A percentile compares a stretch with the other conserved stretches of the same genome.
Evolutionary conservation across 345 rosid species (phyloP).

Genomic region (Gossypium herbaceum): DNA sequence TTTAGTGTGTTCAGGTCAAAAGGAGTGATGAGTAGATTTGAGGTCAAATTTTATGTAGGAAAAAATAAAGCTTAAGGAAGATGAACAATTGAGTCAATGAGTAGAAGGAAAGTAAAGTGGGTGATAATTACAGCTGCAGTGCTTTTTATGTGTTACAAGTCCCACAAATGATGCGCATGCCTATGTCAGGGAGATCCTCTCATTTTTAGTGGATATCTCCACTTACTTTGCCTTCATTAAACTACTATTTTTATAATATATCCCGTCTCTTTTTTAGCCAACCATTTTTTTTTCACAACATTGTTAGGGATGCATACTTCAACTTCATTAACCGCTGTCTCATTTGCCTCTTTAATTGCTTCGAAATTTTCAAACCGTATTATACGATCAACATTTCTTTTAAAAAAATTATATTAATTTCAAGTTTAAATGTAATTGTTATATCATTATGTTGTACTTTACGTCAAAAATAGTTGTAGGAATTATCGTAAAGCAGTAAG

Average conservation of each 20-base stretch:
- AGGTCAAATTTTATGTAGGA: not conserved
- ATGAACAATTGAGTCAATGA: not conserved
- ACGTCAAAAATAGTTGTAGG: too few relatives aligned
- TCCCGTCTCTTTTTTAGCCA: not conserved
- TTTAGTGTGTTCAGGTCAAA: slow-evolving; percentile 13
- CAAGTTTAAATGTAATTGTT: too few relatives aligned
- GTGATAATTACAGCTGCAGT: not conserved
- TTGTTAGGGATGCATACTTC: not conserved
- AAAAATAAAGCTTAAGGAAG: slow-evolving; percentile 15
- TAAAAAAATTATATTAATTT: too few relatives aligned
- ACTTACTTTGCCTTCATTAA: not conserved
- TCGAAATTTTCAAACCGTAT: too few relatives aligned
- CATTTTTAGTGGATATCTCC: not conserved
- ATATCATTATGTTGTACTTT: too few relatives aligned
- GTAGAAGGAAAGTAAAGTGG: slow-evolving; percentile 19
- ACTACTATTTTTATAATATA: not conserved
- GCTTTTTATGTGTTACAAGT: slow-evolving; percentile 6
- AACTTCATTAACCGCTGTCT: too few relatives aligned
- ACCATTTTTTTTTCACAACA: not conserved
- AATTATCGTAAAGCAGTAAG: too few relatives aligned
- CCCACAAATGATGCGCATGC: slow-evolving; percentile 33
- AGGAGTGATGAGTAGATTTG: not conserved
- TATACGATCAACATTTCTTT: too few relatives aligned
- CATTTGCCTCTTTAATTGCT: too few relatives aligned
- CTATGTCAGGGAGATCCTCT: not conserved